These are phyloP conservation scores for Recurvomyces mirabilis DNA, from an alignment of 495 filamentous ascomycete species.

Conservation along the genomic window DNA sequence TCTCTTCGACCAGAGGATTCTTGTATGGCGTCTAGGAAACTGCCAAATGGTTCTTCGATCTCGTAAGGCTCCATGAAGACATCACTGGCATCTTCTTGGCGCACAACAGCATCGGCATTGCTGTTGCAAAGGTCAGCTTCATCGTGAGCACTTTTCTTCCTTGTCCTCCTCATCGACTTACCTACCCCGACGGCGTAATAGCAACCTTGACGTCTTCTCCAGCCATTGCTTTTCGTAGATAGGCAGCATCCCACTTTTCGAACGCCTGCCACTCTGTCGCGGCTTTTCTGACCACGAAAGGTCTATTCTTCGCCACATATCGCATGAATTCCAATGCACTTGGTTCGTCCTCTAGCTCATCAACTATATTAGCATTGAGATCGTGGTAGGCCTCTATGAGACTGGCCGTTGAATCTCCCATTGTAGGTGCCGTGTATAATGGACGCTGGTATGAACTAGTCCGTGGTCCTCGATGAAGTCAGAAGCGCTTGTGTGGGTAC, in stretches of 20 bases:
- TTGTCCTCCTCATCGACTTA: too few species aligned
- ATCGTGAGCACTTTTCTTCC: conserved; percentile 1
- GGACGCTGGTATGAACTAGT: too few species aligned
- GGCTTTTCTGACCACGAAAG: conserved; percentile 54
- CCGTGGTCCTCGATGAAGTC: too few species aligned
- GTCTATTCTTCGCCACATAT: conserved; percentile 53
- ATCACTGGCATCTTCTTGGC: conserved; percentile 27
- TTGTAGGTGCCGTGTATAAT: too few species aligned
- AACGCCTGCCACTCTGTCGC: conserved; percentile 48
- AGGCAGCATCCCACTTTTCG: conserved; percentile 46
- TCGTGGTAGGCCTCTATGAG: conserved; percentile 56
- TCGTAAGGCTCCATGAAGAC: conserved; percentile 43
- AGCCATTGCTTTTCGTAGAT: conserved; percentile 42
- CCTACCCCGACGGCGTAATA: conserved; percentile 55
- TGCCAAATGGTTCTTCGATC: conserved; percentile 26
- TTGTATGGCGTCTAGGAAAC: conserved; percentile 28
- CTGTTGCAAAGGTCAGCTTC: conserved; percentile 25
- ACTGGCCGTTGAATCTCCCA: conserved; percentile 37
- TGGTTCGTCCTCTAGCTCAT: conserved; percentile 48
- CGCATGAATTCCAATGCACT: conserved; percentile 64
- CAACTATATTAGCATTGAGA: conserved; percentile 46
- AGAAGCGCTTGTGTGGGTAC: too few species aligned
- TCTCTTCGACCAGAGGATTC: background rate
- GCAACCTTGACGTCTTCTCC: conserved; percentile 53
- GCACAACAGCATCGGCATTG: conserved; percentile 50